A percentile compares a stretch with the other conserved stretches of the same genome.
phyloP scores from a whole-genome alignment of 2,329 filamentous ascomycete genomes.

The Colletotrichum sp. region DNA sequence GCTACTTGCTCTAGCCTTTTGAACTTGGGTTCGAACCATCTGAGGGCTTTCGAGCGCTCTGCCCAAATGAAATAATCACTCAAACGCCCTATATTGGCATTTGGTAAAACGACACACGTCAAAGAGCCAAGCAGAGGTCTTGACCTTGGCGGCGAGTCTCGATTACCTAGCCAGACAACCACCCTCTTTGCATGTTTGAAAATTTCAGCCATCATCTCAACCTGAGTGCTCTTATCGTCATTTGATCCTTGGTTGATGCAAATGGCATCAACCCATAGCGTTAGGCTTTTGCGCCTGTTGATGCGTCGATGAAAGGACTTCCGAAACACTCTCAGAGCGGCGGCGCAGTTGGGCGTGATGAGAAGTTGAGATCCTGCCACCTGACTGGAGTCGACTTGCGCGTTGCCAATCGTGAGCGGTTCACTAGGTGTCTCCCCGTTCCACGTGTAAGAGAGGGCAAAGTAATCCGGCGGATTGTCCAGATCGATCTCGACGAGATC shows the following conservation, averaged over 20 bases:
- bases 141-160: accelerated
- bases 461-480: background rate
- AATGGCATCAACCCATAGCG: background rate
- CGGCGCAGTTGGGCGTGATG: background rate
- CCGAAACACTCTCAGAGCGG: background rate
- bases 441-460: background rate
- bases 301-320: background rate
- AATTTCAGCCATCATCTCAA: background rate
- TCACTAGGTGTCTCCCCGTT: background rate
- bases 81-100: accelerated
- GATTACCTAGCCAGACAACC: background rate
- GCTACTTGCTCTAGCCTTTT: too few relatives aligned
- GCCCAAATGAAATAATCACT: accelerated
- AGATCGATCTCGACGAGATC: accelerated
- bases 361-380: accelerated
- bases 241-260: background rate
- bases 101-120: accelerated
- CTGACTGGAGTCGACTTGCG: accelerated
- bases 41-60: background rate
- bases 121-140: accelerated
- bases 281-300: background rate
- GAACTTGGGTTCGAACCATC: accelerated
- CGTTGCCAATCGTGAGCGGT: background rate
- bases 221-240: background rate
- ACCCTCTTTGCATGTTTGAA: background rate